A percentile compares a stretch with the other conserved stretches of the same genome.
These are phyloP conservation scores for Rauvolfia tetraphylla DNA, from an alignment of 257 asterid genomes.

Conservation along the genomic window DNA sequence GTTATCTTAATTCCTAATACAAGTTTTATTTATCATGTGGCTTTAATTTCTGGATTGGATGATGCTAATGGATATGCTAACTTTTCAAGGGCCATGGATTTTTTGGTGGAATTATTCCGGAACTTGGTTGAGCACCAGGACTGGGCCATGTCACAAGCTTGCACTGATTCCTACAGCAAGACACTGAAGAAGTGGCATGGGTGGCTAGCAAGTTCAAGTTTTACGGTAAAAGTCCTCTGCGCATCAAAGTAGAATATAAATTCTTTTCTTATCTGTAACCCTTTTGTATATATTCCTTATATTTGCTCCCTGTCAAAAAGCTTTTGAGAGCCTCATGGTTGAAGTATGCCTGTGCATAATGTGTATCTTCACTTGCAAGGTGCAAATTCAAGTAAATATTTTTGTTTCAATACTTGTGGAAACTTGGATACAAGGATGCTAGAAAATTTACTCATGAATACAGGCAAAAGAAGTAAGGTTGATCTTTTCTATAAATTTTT, in stretches of 20 bases:
- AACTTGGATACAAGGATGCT: background rate
- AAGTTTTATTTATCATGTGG: background rate
- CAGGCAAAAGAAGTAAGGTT: background rate
- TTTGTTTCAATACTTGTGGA: background rate
- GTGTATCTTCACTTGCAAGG: background rate
- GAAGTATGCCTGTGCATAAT: background rate
- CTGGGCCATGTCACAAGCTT: constrained; percentile 91
- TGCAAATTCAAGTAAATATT: background rate
- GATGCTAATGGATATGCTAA: background rate
- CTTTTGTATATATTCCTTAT: background rate
- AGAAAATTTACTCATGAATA: background rate
- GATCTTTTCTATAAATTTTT: background rate
- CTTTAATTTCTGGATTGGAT: background rate
- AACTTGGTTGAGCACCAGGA: constrained; percentile 72
- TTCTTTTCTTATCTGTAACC: background rate
- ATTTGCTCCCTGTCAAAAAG: background rate
- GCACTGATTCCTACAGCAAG: constrained; percentile 73
- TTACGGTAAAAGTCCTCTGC: constrained; percentile 45
- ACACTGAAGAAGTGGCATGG: constrained; percentile 94
- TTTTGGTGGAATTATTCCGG: constrained; percentile 75
- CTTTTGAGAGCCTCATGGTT: background rate
- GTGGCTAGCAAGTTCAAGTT: constrained; percentile 96
- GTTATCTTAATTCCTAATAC: background rate
- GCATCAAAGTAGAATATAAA: background rate
- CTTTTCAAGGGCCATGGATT: constrained; percentile 89